A percentile compares a stretch with the other conserved stretches of the same genome.
These are phyloP conservation scores for Aspergillus persii DNA, from an alignment of 2,329 filamentous ascomycete genomes.

Conservation along the genomic window DNA sequence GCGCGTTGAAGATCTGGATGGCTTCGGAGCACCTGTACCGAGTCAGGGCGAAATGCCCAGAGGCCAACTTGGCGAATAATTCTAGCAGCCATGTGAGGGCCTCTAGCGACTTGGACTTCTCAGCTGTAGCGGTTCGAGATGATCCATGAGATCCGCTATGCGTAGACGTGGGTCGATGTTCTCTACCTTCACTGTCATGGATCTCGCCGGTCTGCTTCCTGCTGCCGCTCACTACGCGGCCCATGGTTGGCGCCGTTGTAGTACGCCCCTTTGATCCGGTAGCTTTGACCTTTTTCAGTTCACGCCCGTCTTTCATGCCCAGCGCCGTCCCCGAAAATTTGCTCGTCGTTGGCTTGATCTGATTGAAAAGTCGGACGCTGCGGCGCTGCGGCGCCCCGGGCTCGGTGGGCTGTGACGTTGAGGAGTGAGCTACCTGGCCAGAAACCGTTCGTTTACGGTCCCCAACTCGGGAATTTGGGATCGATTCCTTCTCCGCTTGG, in stretches of 20 bases:
- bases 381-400: conserved; percentile 63
- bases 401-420: conserved; percentile 59
- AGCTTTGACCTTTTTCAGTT: conserved; percentile 80
- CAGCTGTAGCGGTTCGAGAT: conserved; percentile 39
- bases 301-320: conserved; percentile 63
- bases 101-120: conserved; percentile 68
- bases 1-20: conserved; percentile 66
- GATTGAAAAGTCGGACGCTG: conserved; percentile 70
- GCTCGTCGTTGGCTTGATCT: conserved; percentile 63
- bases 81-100: conserved; percentile 75
- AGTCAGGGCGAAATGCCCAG: conserved; percentile 73
- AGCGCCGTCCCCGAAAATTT: conserved; percentile 62
- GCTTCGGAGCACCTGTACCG: conserved; percentile 78
- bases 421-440: conserved; percentile 62
- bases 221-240: conserved; percentile 86
- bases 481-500: conserved; percentile 32
- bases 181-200: conserved; percentile 68
- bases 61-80: conserved; percentile 75
- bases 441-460: conserved; percentile 92
- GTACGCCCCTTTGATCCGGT: conserved; percentile 66
- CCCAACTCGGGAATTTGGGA: conserved; percentile 37
- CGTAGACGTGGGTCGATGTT: conserved; percentile 45
- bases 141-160: conserved; percentile 23
- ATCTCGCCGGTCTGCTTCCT: conserved; percentile 61
- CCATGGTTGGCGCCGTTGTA: conserved; percentile 68